A percentile compares a stretch with the other conserved stretches of the same genome.
phyloP scores from a whole-genome alignment of 1,139 yeast genomes.

The Wickerhamomyces sp. region DNA sequence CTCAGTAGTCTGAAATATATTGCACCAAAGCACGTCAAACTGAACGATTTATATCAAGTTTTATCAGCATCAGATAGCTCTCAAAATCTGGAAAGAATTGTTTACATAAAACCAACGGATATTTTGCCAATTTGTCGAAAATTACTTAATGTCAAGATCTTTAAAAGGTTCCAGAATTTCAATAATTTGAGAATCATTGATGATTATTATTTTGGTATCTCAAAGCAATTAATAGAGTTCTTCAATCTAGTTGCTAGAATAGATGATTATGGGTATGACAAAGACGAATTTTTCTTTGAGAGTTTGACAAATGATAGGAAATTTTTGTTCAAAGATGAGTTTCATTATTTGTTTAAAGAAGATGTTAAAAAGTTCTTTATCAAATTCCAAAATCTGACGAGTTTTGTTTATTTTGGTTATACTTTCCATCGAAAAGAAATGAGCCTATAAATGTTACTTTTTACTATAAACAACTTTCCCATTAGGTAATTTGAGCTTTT shows the following conservation, averaged over 20 bases:
- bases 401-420: slow-evolving; percentile 14
- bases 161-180: slow-evolving; percentile 9
- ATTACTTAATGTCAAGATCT: slow-evolving; percentile 12
- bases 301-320: background rate
- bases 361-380: slow-evolving; percentile 10
- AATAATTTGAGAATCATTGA: slow-evolving; percentile 12
- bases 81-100: background rate
- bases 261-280: slow-evolving; percentile 16
- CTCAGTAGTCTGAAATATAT: background rate
- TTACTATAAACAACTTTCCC: slow-evolving; percentile 50
- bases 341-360: slow-evolving; percentile 11
- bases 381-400: slow-evolving; percentile 4
- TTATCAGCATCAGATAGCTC: background rate
- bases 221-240: slow-evolving; percentile 15
- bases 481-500: slow-evolving; percentile 49
- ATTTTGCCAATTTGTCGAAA: slow-evolving; percentile 8
- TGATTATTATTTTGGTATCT: slow-evolving; percentile 13
- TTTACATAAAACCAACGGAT: slow-evolving; percentile 3
- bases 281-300: background rate
- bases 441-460: background rate
- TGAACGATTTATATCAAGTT: background rate
- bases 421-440: slow-evolving; percentile 10
- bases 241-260: slow-evolving; percentile 14
- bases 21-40: background rate
- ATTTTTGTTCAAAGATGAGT: slow-evolving; percentile 12